Base-by-base conservation (phyloP, 805 yeast genomes). In the Starmera quercuum region DNA sequence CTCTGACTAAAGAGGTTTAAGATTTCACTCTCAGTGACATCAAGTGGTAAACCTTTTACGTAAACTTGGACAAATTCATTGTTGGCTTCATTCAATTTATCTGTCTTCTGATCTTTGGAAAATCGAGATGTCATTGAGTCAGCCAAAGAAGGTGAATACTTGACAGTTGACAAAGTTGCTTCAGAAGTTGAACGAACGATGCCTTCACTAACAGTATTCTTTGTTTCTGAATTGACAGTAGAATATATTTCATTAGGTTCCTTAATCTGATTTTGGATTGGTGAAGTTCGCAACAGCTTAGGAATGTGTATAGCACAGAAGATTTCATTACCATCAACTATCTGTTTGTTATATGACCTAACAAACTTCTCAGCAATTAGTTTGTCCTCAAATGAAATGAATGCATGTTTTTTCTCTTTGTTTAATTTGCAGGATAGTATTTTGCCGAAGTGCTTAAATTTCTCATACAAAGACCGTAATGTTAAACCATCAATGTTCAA, bases 371-470 rank as follows among this genome's bases (percentile, higher is more conserved):
- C 45, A 4, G 73, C 73, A 26, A 47, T 47, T 4, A 38, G 27
- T 24, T 49, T 53, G 26, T 49, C 42, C 23, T 56, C 56, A 38
- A 65, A 66, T 23, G 59, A 56, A 15, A 66, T 51, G 33, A 63
- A 66, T 0, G 69, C 73, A 32, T 64, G 62, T 26, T 50, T 51
- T 41, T 64, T 65, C 10, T 8, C 47, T 44, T 28, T 48, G 36
- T 32, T 62, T 61, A 26, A 65, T 35, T 64, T 66, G 31, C 71
- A 65, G 5, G 71, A 65, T 5, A 64, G 36, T 6, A 66, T 58
- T 32, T 61, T 65, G 17, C 77, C 78, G 50, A 57, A 68, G 2
- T 47, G 46, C 39, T 63, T 70, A 44, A 75, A 74, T 7, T 62
- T 59, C 35, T 69, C 75, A 49, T 67, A 73, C 42, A 73, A 71